Evolutionary conservation across 1,139 yeast genomes (phyloP), one percentile per base, ranked within the genome.

Genomic region (Magnusiomyces paraingens): DNA sequence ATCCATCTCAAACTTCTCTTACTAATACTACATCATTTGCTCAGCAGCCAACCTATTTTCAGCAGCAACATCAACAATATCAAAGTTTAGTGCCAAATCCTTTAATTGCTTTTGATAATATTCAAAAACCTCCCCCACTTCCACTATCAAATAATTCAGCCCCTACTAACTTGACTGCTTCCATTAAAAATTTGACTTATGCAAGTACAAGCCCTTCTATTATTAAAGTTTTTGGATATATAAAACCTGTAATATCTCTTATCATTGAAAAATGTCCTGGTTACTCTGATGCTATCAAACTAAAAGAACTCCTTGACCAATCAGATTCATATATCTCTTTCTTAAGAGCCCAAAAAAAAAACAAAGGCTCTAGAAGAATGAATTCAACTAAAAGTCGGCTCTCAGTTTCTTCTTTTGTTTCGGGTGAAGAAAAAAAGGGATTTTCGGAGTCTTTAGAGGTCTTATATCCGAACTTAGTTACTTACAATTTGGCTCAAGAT

Each of bases 171-270:
- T 3, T 38, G 17, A 15, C 43, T 15, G 14, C 21, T 17, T 3
- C 43, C 21, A 11, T 10, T 3, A 40, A n/a, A 21, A 40, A 14
- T 10, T 12, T 39, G 15, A 8, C 26, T 29, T 20, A 22, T 18
- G 21, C 8, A 14, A 38, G 14, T 21, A 40, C 45, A 6, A 48
- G 39, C 17, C 18, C 46, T 15, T 21, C 15, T 2, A 21, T 40
- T 14, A 17, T 48, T 8, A 15, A n/a, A n/a, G 20, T 22, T 5
- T 36, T 17, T 32, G 26, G 39, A 10, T 18, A 36, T 18, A 21
- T 50, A n/a, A 41, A 42, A n/a, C 49, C 49, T 3, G 40, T 46
- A 17, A 22, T 46, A 17, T 15, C 18, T 17, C 35, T 46, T 29
- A 2, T 46, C 12, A 18, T 46, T 32, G 41, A 35, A 10, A 46